Evolutionary conservation across 192 early-diverging fungal species (phyloP).

Genomic region (Rhizoclosmatium globosum): DNA sequence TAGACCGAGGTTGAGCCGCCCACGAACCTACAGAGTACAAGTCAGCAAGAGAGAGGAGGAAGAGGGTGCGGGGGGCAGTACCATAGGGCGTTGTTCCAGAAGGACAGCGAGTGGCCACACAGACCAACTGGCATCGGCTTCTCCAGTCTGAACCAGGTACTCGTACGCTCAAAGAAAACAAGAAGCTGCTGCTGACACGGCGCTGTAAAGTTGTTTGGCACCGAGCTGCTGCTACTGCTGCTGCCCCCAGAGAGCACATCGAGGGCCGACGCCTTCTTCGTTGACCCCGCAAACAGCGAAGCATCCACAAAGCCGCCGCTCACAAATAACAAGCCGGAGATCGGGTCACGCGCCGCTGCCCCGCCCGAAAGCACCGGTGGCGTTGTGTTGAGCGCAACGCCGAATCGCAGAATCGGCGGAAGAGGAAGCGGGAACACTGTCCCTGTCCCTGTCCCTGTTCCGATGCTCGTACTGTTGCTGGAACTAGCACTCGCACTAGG

Average conservation of each 20-base stretch:
- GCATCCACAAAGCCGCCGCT: slow-evolving; percentile 28
- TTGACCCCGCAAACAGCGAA: neutral
- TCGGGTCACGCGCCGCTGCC: neutral
- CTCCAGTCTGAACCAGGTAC: neutral
- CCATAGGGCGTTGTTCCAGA: slow-evolving; percentile 4
- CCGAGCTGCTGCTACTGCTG: neutral
- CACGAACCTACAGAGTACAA: slow-evolving; percentile 3
- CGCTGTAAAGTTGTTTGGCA: neutral
- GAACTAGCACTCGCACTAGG: too few relatives aligned
- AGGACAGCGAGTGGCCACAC: slow-evolving; percentile 36
- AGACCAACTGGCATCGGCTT: slow-evolving; percentile 30
- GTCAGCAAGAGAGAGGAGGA: neutral
- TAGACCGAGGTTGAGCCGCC: slow-evolving; percentile 27
- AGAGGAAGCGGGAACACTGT: neutral
- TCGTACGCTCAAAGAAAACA: neutral
- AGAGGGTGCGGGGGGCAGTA: neutral
- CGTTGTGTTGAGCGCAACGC: neutral
- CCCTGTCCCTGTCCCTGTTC: too few relatives aligned
- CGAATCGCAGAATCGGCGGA: neutral
- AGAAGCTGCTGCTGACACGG: slow-evolving; percentile 9
- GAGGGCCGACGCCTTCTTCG: too few relatives aligned
- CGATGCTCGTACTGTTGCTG: too few relatives aligned
- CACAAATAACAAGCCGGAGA: slow-evolving; percentile 12
- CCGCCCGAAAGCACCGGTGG: neutral
- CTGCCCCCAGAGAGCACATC: neutral